Conservation (phyloP, 495 filamentous ascomycete genomes). For the Choiromyces venosus region DNA sequence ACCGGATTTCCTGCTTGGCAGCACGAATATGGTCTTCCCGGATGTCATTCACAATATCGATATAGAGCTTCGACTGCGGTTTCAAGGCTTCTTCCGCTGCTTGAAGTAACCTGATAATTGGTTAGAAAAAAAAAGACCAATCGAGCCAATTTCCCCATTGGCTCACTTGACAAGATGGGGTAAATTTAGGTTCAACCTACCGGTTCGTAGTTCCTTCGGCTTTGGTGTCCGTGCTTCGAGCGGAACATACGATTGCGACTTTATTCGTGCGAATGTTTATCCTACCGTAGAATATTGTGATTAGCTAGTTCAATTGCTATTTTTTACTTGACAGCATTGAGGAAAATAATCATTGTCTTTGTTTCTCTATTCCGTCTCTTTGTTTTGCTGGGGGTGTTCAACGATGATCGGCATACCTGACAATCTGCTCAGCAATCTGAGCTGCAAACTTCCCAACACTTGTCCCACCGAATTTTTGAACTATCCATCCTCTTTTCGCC, state of each 20-base stretch:
- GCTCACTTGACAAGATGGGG: neutral
- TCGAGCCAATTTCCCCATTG: neutral
- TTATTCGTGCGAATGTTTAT: constrained; percentile 44
- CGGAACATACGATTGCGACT: constrained; percentile 90
- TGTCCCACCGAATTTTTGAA: constrained; percentile 85
- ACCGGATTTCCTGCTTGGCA: constrained; percentile 57
- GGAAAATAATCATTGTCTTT: neutral
- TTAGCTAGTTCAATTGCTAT: neutral
- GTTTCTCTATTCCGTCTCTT: neutral
- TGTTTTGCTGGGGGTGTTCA: neutral
- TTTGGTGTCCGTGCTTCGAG: constrained; percentile 85
- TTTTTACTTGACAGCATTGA: neutral
- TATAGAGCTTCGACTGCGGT: constrained; percentile 54
- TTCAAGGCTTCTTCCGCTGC: constrained; percentile 64
- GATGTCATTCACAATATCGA: constrained; percentile 67
- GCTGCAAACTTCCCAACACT: constrained; percentile 70
- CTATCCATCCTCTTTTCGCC: constrained; percentile 54
- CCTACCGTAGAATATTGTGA: neutral
- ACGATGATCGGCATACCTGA: constrained; percentile 49
- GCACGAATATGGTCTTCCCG: constrained; percentile 68
- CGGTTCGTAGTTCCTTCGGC: constrained; percentile 90
- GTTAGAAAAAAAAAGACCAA: neutral
- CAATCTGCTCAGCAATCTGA: constrained; percentile 70
- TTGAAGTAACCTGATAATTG: constrained; percentile 57
- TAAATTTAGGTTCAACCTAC: constrained; percentile 53